Evolutionary conservation across 1,139 yeast species (phyloP).

Genomic region (Magnusiomyces suaveolens): DNA sequence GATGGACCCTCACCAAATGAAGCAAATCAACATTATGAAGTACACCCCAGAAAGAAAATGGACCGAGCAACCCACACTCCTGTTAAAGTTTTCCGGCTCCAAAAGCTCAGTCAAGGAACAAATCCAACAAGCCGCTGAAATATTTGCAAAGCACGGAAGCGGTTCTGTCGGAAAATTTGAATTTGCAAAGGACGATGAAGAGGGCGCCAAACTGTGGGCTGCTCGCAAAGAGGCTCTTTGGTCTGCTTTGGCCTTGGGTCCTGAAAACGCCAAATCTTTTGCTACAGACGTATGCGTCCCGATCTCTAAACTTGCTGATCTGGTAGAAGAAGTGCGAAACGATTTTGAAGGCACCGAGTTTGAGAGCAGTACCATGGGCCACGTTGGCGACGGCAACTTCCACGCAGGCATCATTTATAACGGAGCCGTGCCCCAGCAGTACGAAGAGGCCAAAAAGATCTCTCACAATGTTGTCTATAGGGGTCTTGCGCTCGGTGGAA

Average conservation of each 20-base stretch:
- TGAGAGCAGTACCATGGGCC: slow-evolving; percentile 56
- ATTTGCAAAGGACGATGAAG: slow-evolving; percentile 44
- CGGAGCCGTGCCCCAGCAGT: slow-evolving; percentile 1
- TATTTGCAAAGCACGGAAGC: slow-evolving; percentile 40
- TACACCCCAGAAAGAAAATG: slow-evolving; percentile 48
- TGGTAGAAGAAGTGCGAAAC: slow-evolving; percentile 47
- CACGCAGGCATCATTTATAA: slow-evolving; percentile 52
- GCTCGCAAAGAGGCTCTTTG: slow-evolving; percentile 62
- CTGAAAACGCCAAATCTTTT: slow-evolving; percentile 42
- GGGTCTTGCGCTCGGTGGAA: slow-evolving; percentile 61
- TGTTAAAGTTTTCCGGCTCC: slow-evolving; percentile 71
- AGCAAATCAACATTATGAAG: slow-evolving; percentile 51
- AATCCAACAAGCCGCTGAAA: slow-evolving; percentile 43
- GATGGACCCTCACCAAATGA: slow-evolving; percentile 62
- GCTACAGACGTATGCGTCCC: slow-evolving; percentile 89
- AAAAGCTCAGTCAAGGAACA: slow-evolving; percentile 46
- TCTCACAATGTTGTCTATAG: slow-evolving; percentile 61
- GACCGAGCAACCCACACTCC: slow-evolving; percentile 69
- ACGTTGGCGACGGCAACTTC: slow-evolving; percentile 87
- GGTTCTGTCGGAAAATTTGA: slow-evolving; percentile 40
- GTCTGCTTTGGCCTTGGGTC: slow-evolving; percentile 57
- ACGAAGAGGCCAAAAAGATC: slow-evolving; percentile 39
- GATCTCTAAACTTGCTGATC: slow-evolving; percentile 54
- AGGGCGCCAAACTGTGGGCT: slow-evolving; percentile 51
- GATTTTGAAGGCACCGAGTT: slow-evolving; percentile 44